Base-by-base conservation (phyloP, 2,329 filamentous ascomycete species). In the Oidium heveae region DNA sequence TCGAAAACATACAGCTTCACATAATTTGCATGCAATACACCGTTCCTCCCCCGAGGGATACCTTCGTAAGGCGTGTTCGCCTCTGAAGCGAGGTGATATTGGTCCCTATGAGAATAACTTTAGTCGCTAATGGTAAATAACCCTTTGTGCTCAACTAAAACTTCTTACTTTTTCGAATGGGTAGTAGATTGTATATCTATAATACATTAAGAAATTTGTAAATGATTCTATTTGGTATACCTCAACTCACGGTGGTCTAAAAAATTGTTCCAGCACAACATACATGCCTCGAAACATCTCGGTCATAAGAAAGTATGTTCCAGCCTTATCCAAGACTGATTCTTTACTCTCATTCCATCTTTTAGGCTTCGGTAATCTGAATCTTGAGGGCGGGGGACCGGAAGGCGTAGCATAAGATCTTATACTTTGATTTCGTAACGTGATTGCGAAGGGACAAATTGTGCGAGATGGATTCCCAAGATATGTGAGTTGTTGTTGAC, bases 251-350 rank as follows among this genome's bases (percentile, higher is more conserved):
- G 91, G 88, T 71, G 89, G 86, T 69, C 91, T 76, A 75, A 98
- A 96, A 77, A 84, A 98, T 74, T 98, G 89, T 77, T 98, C 91
- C 66, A 98, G 68, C 69, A 91, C 79, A 61, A 98, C 81, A 67
- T 95, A 98, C 91, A 98, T 96, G 69, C 91, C 91, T 66, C 91
- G 80, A 68, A 86, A 76, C 83, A 96, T 91, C 75, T 98, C 91
- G 54, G 84, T 81, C 74, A 96, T 72, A 67, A 98, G 76, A 72
- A 98, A 98, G 74, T 87, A 96, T 68, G 88, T 91, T 62, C 85
- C 87, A 59, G 86, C 75, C 68, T 82, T 83, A 70, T 95, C 86
- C 62, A 93, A 71, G 37, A 83, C 77, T 59, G 75, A 79, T 67
- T 94, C 86, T 58, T 76, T 74, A 60, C 80, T 75, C 68, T 93